phyloP scores from a whole-genome alignment of 2,329 filamentous ascomycete genomes.

The Dichotomopilus funicola region DNA sequence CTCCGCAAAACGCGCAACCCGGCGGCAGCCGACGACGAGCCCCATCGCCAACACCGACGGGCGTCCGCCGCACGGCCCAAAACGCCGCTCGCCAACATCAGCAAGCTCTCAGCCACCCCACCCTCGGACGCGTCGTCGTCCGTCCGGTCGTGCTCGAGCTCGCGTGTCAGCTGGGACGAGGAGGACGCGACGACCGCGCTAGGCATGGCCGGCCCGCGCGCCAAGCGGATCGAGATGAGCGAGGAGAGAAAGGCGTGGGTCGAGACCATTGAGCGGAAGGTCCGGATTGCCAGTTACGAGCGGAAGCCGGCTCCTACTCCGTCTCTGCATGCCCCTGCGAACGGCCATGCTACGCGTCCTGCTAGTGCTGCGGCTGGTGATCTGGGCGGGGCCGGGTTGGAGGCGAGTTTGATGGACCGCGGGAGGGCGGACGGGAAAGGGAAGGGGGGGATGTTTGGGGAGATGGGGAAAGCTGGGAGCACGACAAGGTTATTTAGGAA shows the following conservation, averaged over 20 bases:
- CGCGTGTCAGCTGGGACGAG: constrained; percentile 50
- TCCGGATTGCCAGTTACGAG: constrained; percentile 62
- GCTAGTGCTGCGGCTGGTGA: not conserved
- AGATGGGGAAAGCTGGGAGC: constrained; percentile 63
- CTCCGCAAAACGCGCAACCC: constrained; percentile 50
- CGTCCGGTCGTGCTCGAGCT: constrained; percentile 45
- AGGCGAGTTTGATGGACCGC: constrained; percentile 15
- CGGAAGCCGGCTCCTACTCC: constrained; percentile 25
- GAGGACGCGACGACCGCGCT: constrained; percentile 51
- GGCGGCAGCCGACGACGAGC: constrained; percentile 24
- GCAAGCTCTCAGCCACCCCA: constrained; percentile 26
- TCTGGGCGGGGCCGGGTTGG: constrained; percentile 10
- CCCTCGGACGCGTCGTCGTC: constrained; percentile 41
- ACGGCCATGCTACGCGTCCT: not conserved
- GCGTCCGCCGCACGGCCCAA: constrained; percentile 27
- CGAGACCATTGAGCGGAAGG: constrained; percentile 74
- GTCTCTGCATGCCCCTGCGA: constrained; percentile 1
- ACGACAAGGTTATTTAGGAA: constrained; percentile 64
- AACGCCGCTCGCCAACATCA: constrained; percentile 37
- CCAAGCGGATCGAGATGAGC: constrained; percentile 59
- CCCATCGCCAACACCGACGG: constrained; percentile 26
- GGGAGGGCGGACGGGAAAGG: not conserved
- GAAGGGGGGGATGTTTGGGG: constrained; percentile 47
- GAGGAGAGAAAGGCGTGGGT: constrained; percentile 74
- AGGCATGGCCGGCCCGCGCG: constrained; percentile 64